phyloP scores from a whole-genome alignment of 495 filamentous ascomycete species.

The Aspergillus sparsus region DNA sequence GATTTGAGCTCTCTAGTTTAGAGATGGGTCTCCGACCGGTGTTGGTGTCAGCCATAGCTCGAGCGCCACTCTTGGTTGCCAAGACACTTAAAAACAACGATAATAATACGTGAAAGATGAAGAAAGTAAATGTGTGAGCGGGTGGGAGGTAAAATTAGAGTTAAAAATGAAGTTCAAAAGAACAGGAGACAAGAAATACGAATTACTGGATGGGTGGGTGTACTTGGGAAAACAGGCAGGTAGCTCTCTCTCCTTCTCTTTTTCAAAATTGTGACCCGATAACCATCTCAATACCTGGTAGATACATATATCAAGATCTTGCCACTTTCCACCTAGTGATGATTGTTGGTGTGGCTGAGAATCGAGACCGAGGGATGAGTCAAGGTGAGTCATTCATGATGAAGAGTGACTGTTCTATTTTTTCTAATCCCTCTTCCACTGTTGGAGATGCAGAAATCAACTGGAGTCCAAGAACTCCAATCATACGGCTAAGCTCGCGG shows the following conservation, averaged over 20 bases:
- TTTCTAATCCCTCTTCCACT: background rate
- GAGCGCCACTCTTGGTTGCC: conserved; percentile 12
- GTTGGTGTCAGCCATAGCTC: conserved; percentile 9
- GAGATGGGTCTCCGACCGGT: conserved; percentile 64
- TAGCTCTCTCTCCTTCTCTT: too few species aligned
- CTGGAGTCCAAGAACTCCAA: too few species aligned
- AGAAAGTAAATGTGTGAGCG: too few species aligned
- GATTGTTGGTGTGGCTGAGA: background rate
- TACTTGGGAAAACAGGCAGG: too few species aligned
- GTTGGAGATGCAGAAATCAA: too few species aligned
- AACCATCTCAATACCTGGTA: background rate
- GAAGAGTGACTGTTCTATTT: conserved; percentile 6
- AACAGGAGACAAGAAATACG: too few species aligned
- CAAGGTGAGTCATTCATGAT: conserved; percentile 18
- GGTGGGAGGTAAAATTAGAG: too few species aligned
- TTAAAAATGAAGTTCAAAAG: too few species aligned
- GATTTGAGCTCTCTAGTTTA: conserved; percentile 63
- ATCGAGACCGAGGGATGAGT: conserved; percentile 8
- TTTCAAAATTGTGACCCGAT: too few species aligned
- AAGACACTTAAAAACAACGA: background rate
- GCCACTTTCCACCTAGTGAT: background rate
- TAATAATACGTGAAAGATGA: background rate
- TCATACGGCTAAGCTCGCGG: conserved; percentile 3
- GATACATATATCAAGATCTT: conserved; percentile 2
- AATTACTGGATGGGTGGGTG: too few species aligned